Evolutionary conservation across 208 protist species (phyloP), one percentile per base, ranked within the genome.

Genomic region (Trypanosomatidae sp.): DNA sequence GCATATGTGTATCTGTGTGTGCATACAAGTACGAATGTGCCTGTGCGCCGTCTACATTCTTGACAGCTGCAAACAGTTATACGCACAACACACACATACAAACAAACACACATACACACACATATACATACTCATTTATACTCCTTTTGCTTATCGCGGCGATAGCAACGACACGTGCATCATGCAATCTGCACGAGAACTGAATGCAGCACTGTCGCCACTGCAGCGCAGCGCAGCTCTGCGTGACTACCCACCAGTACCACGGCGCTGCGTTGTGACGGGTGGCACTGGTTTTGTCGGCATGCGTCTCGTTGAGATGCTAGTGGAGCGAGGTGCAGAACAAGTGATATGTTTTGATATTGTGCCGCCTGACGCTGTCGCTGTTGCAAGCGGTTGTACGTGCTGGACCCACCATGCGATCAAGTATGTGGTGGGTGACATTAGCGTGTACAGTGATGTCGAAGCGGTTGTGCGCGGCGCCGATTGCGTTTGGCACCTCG

Each of bases 221-320:
- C 49, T 52, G 50, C 87, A 94, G 50, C 48, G 43, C 33, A 65
- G 55, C 30, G 73, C 87, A 6, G 73, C 80, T 4, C 40, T 15
- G 13, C 44, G 51, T 6, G 48, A 46, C 7, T 90, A 92, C 39
- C 73, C 71, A 8, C 46, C 63, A 10, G 87, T 94, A 8, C 87
- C 87, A n/a, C 84, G 83, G 21, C 46, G 46, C 8, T 96, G 86
- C 52, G 79, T 91, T 26, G 90, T 97, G 6, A 97, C 94, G 3
- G 92, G 94, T 10, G 90, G 92, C 15, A 95, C 79, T 13, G 94
- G 92, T n/a, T 96, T 97, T 62, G 92, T 97, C 0, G 94, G 94
- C 5, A 87, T 77, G 6, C 89, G 94, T 13, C 56, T 97, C 28
- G 88, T 96, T 2, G 92, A 97, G 55, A 97, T 97, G 94, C 77